Percentiles rank a stretch among this genome's conserved stretches.
These are phyloP conservation scores for Candida peoriensis DNA, from an alignment of 805 yeast species.

Conservation along the genomic window DNA sequence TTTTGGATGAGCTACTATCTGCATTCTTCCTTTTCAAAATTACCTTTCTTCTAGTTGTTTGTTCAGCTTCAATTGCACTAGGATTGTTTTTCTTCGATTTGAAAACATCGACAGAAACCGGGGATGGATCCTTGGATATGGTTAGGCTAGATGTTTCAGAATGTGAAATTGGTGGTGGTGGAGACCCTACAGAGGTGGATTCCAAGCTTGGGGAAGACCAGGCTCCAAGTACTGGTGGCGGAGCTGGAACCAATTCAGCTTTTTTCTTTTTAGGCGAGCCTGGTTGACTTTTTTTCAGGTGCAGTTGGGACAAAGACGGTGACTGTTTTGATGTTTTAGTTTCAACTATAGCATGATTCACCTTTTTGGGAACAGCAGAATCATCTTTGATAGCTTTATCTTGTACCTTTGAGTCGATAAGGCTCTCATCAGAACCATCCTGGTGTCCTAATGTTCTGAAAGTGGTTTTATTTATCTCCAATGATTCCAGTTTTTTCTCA, in stretches of 20 bases:
- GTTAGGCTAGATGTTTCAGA: constrained; percentile 4
- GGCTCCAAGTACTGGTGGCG: constrained; percentile 1
- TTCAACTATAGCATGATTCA: background rate
- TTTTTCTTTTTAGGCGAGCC: background rate
- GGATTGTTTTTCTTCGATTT: constrained; percentile 1
- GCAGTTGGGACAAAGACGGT: constrained; percentile 2
- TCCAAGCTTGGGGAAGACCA: constrained; percentile 4
- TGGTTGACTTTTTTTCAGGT: background rate
- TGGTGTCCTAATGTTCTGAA: constrained; percentile 21
- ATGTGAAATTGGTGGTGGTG: background rate
- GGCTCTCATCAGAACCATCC: background rate
- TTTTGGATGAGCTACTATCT: constrained; percentile 3
- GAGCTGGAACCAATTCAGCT: constrained; percentile 1
- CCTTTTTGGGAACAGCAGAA: background rate
- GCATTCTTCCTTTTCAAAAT: constrained; percentile 8
- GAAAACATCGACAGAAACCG: background rate
- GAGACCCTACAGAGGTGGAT: constrained; percentile 1
- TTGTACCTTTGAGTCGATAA: background rate
- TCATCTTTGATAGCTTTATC: background rate
- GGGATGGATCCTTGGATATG: constrained; percentile 1
- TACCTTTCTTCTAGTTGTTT: constrained; percentile 4
- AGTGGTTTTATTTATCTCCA: constrained; percentile 42
- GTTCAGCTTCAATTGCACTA: background rate
- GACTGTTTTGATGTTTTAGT: constrained; percentile 3
- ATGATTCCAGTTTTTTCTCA: constrained; percentile 40